These are phyloP conservation scores for Epicoccum nigrum DNA, from an alignment of 2,329 filamentous ascomycete species.

Conservation along the genomic window DNA sequence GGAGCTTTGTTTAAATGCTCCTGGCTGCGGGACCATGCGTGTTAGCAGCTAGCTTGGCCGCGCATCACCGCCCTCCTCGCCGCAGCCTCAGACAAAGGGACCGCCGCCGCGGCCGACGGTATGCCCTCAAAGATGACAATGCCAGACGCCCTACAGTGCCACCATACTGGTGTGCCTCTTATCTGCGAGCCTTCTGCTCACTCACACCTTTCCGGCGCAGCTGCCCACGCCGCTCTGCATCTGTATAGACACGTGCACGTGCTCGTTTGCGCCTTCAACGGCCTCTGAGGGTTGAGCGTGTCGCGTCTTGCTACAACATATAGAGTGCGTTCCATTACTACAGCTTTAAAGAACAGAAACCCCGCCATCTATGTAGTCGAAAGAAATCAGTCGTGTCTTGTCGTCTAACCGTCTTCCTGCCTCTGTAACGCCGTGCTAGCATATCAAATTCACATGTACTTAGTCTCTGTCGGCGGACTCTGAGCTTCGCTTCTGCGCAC, in stretches of 20 bases:
- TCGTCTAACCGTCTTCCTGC: constrained; percentile 14
- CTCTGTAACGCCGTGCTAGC: constrained; percentile 13
- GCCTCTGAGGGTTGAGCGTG: too few relatives aligned
- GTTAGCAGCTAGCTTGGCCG: constrained; percentile 9
- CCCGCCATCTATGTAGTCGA: neutral
- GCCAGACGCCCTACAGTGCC: neutral
- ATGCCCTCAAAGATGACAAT: neutral
- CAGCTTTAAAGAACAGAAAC: neutral
- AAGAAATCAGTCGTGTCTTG: constrained; percentile 2
- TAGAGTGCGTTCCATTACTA: neutral
- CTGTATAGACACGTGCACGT: too few relatives aligned
- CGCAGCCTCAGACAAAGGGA: constrained; percentile 12
- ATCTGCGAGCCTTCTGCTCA: neutral
- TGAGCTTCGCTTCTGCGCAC: constrained; percentile 27
- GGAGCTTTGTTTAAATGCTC: constrained; percentile 11
- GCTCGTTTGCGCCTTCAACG: too few relatives aligned
- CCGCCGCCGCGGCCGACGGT: neutral
- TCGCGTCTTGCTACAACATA: neutral
- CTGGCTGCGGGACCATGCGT: constrained; percentile 3
- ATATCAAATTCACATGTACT: constrained; percentile 16
- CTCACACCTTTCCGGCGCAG: neutral
- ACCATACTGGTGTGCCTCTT: too few relatives aligned
- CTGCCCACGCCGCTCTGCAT: neutral
- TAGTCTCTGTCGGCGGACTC: constrained; percentile 27
- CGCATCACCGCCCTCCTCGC: constrained; percentile 6